Evolutionary conservation across 2,329 filamentous ascomycete species (phyloP), one percentile per base, ranked within the genome.

Genomic region (Fusarium falciforme): DNA sequence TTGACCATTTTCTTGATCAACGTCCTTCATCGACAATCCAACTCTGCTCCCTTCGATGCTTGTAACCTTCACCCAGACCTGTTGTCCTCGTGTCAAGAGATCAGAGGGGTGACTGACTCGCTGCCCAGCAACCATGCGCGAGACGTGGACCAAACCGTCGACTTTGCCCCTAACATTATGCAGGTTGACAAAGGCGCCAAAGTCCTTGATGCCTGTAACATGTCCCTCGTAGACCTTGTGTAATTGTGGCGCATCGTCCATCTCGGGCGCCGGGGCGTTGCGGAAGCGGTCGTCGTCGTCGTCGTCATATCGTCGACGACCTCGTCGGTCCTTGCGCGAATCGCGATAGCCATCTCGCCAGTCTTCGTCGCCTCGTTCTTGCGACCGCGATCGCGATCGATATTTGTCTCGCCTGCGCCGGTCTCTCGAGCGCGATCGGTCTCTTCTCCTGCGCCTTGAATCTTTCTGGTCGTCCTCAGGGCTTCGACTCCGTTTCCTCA

Each of bases 21-120:
- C 95, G 71, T 98, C 96, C 80, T 98, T 98, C 95, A 99, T 98
- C 0, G 95, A 98, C 7, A 99, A 85, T 0, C 95, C 95, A 77
- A 98, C 92, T 31, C 8, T 72, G 42, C 2, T 74, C 68, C 35
- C 71, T 61, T 98, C 93, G 62, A 98, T 92, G 79, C 93, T 98
- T 78, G 93, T 87, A 27, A 99, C 93, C 82, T 99, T 99, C 77
- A 98, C 94, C 82, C 96, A 97, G 63, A 99, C 94, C 2, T 90
- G 85, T 80, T 98, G 95, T 7, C 93, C 94, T 69, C 90, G 89
- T 4, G 92, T 89, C 6, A 99, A 88, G 1, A 99, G 85, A 80
- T 99, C 96, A 0, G 94, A 95, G 0, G 96, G 96, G 80, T 98
- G 94, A 73, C 96, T 96, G 47, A 99, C 93, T 55, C 96, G 92